phyloP scores from a whole-genome alignment of 164 flowering plant genomes.

The Houttuynia cordata region DNA sequence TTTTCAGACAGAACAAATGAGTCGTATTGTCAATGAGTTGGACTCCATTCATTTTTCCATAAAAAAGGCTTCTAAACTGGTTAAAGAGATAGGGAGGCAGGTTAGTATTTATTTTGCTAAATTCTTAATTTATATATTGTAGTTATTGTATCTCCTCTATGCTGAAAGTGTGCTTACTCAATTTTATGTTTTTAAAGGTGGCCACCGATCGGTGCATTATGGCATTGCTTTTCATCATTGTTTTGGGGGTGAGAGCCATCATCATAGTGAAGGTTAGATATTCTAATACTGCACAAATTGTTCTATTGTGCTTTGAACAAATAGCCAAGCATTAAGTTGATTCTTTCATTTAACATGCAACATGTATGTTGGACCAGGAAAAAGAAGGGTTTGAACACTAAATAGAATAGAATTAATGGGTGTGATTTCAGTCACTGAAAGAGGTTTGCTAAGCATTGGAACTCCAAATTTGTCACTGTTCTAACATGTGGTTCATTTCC shows the following conservation, averaged over 20 bases:
- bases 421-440: too few species aligned
- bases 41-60: constrained; percentile 92
- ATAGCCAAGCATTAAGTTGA: neutral
- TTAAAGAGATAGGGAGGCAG: constrained; percentile 39
- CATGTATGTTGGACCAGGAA: neutral
- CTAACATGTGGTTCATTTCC: too few species aligned
- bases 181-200: constrained; percentile 32
- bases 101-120: constrained; percentile 7
- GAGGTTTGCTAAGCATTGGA: too few species aligned
- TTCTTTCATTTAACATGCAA: too few species aligned
- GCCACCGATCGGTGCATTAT: constrained; percentile 89
- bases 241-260: constrained; percentile 68
- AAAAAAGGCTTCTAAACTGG: constrained; percentile 75
- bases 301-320: neutral
- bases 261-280: constrained; percentile 70
- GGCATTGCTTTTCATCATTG: constrained; percentile 70
- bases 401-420: too few species aligned
- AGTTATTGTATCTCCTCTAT: neutral
- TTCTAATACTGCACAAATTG: neutral
- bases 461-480: too few species aligned
- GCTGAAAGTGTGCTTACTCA: neutral
- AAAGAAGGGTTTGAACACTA: too few species aligned
- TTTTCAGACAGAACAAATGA: constrained; percentile 94
- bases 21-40: constrained; percentile 85
- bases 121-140: neutral